A percentile compares a stretch with the other conserved stretches of the same genome.
These are phyloP conservation scores for Cyclotella sp. DNA, from an alignment of 108 stramenopile species.

Conservation along the genomic window DNA sequence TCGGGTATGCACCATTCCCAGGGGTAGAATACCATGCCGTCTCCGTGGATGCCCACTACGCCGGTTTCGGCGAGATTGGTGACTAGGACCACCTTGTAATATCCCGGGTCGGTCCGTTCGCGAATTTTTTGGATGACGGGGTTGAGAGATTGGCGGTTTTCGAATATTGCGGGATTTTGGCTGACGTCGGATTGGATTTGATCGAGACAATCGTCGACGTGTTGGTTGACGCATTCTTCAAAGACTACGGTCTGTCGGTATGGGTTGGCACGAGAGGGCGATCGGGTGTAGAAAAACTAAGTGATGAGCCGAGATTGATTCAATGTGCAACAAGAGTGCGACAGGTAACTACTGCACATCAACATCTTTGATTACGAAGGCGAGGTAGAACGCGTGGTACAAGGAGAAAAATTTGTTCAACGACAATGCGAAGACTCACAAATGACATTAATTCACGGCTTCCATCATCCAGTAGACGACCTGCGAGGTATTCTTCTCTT, in stretches of 20 bases:
- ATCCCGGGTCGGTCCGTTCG: slow-evolving; percentile 1
- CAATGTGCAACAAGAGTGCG: not conserved
- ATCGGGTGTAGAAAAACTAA: not conserved
- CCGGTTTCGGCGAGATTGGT: slow-evolving; percentile 21
- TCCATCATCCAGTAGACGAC: slow-evolving; percentile 3
- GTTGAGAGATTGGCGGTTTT: slow-evolving; percentile 7
- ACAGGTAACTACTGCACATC: too few relatives aligned
- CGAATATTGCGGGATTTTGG: slow-evolving; percentile 24
- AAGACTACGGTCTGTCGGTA: slow-evolving; percentile 21
- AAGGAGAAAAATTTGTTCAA: not conserved
- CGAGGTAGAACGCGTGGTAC: not conserved
- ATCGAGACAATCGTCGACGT: not conserved
- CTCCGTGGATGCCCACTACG: slow-evolving; percentile 10
- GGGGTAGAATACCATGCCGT: slow-evolving; percentile 26
- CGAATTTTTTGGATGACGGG: slow-evolving; percentile 7
- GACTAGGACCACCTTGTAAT: slow-evolving; percentile 15
- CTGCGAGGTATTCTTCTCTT: not conserved
- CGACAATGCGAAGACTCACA: not conserved
- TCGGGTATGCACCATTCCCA: slow-evolving; percentile 6
- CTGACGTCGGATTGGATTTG: slow-evolving; percentile 6
- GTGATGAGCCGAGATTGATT: not conserved
- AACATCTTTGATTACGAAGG: not conserved
- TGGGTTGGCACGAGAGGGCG: too few relatives aligned
- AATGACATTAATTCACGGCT: slow-evolving; percentile 11
- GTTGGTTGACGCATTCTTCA: slow-evolving; percentile 13